Conservation (phyloP, 805 yeast genomes). For the Candida ortonii region DNA sequence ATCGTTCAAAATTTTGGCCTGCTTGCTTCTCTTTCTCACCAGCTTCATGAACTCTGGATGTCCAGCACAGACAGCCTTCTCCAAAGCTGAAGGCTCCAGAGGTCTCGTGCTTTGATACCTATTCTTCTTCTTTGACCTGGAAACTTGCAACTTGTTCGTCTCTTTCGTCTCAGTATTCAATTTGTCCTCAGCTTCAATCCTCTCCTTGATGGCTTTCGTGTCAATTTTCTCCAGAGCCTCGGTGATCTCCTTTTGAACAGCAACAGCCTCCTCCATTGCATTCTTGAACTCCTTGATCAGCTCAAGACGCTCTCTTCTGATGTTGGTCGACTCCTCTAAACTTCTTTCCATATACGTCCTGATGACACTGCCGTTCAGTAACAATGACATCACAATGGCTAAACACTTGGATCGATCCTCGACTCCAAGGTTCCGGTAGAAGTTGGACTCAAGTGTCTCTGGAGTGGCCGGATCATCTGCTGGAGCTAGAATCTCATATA, state of each 20-base stretch:
- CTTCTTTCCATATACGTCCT: conserved; percentile 65
- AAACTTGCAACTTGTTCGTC: too few species aligned
- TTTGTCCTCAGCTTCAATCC: conserved; percentile 25
- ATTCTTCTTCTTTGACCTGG: too few species aligned
- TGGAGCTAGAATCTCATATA: conserved; percentile 60
- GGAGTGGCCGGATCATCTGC: conserved; percentile 47
- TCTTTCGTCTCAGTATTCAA: conserved; percentile 16
- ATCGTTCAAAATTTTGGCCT: conserved; percentile 41
- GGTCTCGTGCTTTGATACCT: too few species aligned
- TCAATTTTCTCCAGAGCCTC: conserved; percentile 31
- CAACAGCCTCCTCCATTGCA: conserved; percentile 49
- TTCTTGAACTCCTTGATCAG: conserved; percentile 56
- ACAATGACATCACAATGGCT: conserved; percentile 59
- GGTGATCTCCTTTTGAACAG: conserved; percentile 39
- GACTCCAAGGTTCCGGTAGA: conserved; percentile 49
- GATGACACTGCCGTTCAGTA: conserved; percentile 56
- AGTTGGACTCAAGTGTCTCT: conserved; percentile 48
- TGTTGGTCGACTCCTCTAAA: conserved; percentile 56
- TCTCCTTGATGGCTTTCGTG: conserved; percentile 19
- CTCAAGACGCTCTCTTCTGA: conserved; percentile 69
- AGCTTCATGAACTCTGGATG: conserved; percentile 43
- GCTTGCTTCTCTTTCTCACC: conserved; percentile 44
- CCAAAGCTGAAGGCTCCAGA: conserved; percentile 33
- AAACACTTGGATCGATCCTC: conserved; percentile 56
- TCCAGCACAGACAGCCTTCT: conserved; percentile 37